Conservation (phyloP, 192 early-diverging fungal species). For the Pilobolus umbonatus region DNA sequence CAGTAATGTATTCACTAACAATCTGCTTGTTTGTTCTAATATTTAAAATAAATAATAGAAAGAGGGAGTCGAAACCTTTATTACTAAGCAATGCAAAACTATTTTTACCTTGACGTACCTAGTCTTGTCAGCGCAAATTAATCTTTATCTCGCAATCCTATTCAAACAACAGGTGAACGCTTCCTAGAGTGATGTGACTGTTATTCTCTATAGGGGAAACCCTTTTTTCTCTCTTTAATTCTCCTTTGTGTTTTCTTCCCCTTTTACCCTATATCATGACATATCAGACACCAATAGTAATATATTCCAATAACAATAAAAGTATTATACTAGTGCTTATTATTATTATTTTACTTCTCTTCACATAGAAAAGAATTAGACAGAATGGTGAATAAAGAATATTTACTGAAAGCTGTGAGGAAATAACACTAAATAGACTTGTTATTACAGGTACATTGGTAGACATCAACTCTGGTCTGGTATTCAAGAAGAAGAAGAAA, state of each 20-base stretch:
- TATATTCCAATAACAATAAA: not conserved
- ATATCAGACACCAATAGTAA: no score
- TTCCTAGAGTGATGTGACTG: not conserved
- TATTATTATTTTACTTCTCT: no score
- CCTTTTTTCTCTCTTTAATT: not conserved
- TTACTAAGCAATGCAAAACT: conserved; percentile 7
- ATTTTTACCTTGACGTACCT: conserved; percentile 15
- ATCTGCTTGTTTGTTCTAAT: conserved; percentile 19
- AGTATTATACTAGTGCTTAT: no score
- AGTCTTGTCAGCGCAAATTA: conserved; percentile 17
- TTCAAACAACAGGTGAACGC: conserved; percentile 5
- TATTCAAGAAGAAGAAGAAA: no score
- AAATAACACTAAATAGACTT: no score
- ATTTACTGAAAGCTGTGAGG: no score
- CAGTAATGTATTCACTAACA: conserved; percentile 13
- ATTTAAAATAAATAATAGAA: conserved; percentile 22
- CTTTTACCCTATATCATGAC: not conserved
- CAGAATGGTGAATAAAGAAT: no score
- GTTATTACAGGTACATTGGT: no score
- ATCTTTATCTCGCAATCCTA: conserved; percentile 17
- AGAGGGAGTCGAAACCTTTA: conserved; percentile 14
- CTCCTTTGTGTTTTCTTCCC: not conserved
- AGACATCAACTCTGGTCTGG: no score
- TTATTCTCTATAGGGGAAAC: not conserved
- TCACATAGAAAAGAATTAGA: no score